Evolutionary conservation across 805 yeast species (phyloP).

Genomic region (Yarrowia divulgata): DNA sequence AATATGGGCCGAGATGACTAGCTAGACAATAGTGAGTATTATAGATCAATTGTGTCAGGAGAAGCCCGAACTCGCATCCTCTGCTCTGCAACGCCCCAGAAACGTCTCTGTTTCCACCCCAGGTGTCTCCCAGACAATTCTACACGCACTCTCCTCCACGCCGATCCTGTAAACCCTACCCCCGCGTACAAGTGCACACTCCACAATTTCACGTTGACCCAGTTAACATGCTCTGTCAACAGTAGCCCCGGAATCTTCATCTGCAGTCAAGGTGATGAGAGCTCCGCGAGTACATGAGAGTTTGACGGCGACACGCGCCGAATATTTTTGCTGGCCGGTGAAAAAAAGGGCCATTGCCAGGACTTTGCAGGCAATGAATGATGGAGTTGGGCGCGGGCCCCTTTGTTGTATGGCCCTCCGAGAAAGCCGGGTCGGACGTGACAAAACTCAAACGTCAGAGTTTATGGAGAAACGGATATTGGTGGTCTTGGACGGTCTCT

Average conservation of each 20-base stretch:
- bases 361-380: conserved; percentile 31
- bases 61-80: no score
- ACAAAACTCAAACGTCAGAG: conserved; percentile 21
- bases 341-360: background rate
- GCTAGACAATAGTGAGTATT: background rate
- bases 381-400: background rate
- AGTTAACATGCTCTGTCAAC: no score
- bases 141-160: conserved; percentile 15
- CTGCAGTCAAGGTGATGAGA: background rate
- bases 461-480: conserved; percentile 38
- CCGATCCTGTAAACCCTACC: conserved; percentile 26
- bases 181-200: background rate
- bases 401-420: conserved; percentile 14
- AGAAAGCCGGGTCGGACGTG: conserved; percentile 40
- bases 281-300: conserved; percentile 2
- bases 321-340: background rate
- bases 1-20: conserved; percentile 32
- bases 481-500: background rate
- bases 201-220: conserved; percentile 1
- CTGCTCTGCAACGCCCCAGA: background rate
- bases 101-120: background rate
- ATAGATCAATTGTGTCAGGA: conserved; percentile 5
- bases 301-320: background rate
- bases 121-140: background rate
- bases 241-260: background rate